Conservation (phyloP, 352 stramenopile genomes). For the Globisporangium okanoganense region DNA sequence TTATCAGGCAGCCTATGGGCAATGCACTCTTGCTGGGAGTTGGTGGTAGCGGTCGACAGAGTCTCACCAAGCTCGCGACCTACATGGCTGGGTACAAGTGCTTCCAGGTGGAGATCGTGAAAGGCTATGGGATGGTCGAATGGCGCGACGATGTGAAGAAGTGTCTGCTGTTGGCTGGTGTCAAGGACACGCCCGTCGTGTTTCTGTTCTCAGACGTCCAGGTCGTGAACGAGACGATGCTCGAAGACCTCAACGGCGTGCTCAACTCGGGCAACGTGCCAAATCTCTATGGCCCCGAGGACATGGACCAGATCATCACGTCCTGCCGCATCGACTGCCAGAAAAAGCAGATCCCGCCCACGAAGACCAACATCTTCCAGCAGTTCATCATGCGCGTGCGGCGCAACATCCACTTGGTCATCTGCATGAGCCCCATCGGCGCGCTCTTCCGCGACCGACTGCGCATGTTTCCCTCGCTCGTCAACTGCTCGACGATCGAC, state of each 20-base stretch:
- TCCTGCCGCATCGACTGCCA: slow-evolving; percentile 90
- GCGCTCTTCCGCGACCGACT: slow-evolving; percentile 76
- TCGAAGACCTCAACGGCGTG: slow-evolving; percentile 94
- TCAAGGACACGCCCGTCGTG: slow-evolving; percentile 90
- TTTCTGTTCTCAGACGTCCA: slow-evolving; percentile 95
- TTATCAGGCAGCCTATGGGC: slow-evolving; percentile 80
- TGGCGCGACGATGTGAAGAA: slow-evolving; percentile 94
- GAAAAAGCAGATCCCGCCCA: slow-evolving; percentile 88
- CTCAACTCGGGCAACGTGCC: slow-evolving; percentile 95
- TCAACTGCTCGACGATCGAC: slow-evolving; percentile 87
- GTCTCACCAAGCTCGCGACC: slow-evolving; percentile 88
- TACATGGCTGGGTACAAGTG: slow-evolving; percentile 93
- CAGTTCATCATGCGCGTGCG: slow-evolving; percentile 92
- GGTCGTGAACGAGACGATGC: slow-evolving; percentile 94
- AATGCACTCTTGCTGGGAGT: slow-evolving; percentile 92
- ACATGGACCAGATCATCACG: slow-evolving; percentile 91
- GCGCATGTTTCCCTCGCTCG: slow-evolving; percentile 86
- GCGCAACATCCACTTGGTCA: slow-evolving; percentile 89
- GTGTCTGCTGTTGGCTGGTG: slow-evolving; percentile 83
- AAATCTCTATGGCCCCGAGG: slow-evolving; percentile 91
- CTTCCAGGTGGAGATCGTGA: slow-evolving; percentile 95
- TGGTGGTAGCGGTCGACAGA: slow-evolving; percentile 90
- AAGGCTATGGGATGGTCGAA: slow-evolving; percentile 90
- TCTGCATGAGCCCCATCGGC: slow-evolving; percentile 86
- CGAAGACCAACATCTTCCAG: slow-evolving; percentile 94